A percentile compares a stretch with the other conserved stretches of the same genome.
phyloP scores from a whole-genome alignment of 1,139 yeast genomes.

The Hanseniaspora gamundiae region DNA sequence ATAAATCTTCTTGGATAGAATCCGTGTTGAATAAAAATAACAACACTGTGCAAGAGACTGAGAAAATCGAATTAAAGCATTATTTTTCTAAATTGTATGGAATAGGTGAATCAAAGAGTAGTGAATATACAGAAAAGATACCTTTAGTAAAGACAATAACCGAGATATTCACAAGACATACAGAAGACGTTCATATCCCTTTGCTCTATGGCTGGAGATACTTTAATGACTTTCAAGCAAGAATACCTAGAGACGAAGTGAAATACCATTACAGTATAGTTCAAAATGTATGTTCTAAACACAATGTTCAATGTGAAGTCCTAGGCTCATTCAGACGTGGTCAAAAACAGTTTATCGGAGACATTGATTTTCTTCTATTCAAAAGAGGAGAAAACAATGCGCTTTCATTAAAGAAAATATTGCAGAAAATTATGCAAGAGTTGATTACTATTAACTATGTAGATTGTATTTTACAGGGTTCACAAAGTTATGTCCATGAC shows the following conservation, averaged over 20 bases:
- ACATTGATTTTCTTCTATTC: neutral
- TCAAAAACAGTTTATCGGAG: neutral
- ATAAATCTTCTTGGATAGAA: neutral
- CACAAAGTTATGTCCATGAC: neutral
- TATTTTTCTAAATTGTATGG: conserved; percentile 1
- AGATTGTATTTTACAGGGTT: conserved; percentile 1
- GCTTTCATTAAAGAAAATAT: neutral
- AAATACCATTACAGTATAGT: neutral
- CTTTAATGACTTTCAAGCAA: neutral
- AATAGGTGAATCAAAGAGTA: neutral
- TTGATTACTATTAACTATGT: neutral
- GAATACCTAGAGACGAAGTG: neutral
- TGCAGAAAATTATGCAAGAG: neutral
- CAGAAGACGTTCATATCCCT: neutral
- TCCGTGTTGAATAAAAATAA: neutral
- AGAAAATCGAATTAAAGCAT: neutral
- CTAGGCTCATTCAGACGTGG: neutral
- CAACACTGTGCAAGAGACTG: neutral
- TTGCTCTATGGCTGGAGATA: conserved; percentile 2
- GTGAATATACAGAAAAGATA: neutral
- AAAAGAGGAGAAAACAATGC: neutral
- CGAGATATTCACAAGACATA: neutral
- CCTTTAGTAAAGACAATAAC: neutral
- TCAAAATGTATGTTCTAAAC: neutral
- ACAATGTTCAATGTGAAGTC: neutral